Conservation (phyloP, 371 early-diverging fungal genomes). For the Entomophthora muscae region DNA sequence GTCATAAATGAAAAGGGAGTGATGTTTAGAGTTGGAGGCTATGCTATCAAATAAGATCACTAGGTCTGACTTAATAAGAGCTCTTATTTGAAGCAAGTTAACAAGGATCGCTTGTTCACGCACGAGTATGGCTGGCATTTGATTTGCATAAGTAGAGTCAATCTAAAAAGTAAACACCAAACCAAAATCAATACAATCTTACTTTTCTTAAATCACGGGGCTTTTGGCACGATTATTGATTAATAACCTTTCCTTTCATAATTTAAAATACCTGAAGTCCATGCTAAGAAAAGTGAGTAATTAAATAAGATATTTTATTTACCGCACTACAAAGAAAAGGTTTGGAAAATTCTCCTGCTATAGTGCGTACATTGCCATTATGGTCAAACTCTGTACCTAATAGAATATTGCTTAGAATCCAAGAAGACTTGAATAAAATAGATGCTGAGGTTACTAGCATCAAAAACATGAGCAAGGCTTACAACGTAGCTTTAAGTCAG, state of each 20-base stretch:
- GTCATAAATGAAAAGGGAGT: slow-evolving; percentile 59
- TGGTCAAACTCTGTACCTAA: slow-evolving; percentile 56
- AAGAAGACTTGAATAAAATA: not conserved
- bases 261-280: slow-evolving; percentile 25
- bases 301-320: not conserved
- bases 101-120: slow-evolving; percentile 65
- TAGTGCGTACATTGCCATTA: slow-evolving; percentile 42
- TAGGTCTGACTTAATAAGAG: slow-evolving; percentile 59
- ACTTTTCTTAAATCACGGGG: slow-evolving; percentile 56
- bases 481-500: not conserved
- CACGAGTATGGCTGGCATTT: slow-evolving; percentile 71
- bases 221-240: not conserved
- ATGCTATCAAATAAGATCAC: slow-evolving; percentile 60
- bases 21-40: slow-evolving; percentile 44
- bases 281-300: slow-evolving; percentile 19
- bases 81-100: slow-evolving; percentile 59
- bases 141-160: slow-evolving; percentile 54
- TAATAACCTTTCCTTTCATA: not conserved
- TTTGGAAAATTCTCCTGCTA: slow-evolving; percentile 58
- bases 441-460: not conserved
- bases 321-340: slow-evolving; percentile 46
- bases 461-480: not conserved
- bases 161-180: slow-evolving; percentile 16
- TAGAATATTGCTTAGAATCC: not conserved
- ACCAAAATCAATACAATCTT: not conserved